phyloP scores from a whole-genome alignment of 495 filamentous ascomycete genomes.

The Cercophora sp. region DNA sequence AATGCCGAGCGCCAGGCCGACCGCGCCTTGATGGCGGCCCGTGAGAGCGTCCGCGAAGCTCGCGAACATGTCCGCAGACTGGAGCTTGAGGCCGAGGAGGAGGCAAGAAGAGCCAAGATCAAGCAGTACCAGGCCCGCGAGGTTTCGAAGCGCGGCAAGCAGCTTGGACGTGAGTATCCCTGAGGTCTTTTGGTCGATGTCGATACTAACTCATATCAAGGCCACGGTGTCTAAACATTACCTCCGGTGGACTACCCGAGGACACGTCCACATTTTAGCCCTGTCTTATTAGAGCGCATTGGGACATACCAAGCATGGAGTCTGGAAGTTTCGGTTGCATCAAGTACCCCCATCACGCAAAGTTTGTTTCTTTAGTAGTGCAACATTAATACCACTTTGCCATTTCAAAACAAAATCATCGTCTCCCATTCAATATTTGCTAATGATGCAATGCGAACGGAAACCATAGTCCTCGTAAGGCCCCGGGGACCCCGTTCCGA shows the following conservation, averaged over 20 bases:
- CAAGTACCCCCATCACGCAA: too few species aligned
- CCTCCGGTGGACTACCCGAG: too few species aligned
- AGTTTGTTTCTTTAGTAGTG: too few species aligned
- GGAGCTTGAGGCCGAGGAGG: constrained; percentile 61
- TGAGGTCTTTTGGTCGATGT: background rate
- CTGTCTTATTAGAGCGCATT: background rate
- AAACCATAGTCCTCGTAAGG: too few species aligned
- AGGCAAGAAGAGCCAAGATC: constrained; percentile 56
- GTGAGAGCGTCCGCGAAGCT: constrained; percentile 55
- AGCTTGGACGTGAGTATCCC: constrained; percentile 58
- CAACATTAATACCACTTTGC: too few species aligned
- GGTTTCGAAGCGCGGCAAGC: constrained; percentile 62
- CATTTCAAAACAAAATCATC: too few species aligned
- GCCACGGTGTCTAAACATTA: background rate
- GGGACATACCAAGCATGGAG: background rate
- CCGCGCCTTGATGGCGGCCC: constrained; percentile 52
- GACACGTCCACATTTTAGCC: background rate
- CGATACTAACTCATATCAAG: background rate
- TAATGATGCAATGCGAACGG: too few species aligned
- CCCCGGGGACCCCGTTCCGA: too few species aligned
- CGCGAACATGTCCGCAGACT: constrained; percentile 58
- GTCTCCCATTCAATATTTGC: too few species aligned
- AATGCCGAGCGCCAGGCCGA: constrained; percentile 60
- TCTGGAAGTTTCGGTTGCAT: background rate
- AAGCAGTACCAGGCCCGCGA: constrained; percentile 61